These are phyloP conservation scores for Eragrostis nindensis DNA, from an alignment of 176 grass and related monocot genomes.

Conservation along the genomic window DNA sequence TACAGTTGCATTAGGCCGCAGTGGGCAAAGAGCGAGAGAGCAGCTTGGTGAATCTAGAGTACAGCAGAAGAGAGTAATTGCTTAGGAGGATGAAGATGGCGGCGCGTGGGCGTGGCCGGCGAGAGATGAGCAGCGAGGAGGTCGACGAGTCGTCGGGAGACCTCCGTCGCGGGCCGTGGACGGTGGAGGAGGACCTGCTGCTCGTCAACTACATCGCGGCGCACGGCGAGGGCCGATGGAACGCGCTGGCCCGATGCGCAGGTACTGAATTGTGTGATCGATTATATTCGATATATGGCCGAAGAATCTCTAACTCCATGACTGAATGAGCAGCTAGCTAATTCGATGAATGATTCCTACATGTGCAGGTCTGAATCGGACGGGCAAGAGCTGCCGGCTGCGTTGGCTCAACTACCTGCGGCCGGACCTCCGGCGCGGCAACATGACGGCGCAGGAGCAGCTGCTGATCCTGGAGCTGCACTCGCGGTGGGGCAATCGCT, in stretches of 20 bases:
- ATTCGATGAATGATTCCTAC: not conserved
- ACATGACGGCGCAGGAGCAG: conserved; percentile 89
- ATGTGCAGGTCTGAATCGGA: conserved; percentile 69
- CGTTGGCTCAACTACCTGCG: conserved; percentile 98
- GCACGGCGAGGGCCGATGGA: conserved; percentile 90
- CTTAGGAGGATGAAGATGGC: not conserved
- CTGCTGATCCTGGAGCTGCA: conserved; percentile 93
- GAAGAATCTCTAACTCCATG: too few species aligned
- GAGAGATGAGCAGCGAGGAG: conserved; percentile 41
- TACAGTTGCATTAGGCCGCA: not conserved
- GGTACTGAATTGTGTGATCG: too few species aligned
- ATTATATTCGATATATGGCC: too few species aligned
- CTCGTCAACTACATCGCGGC: conserved; percentile 75
- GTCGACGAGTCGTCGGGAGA: conserved; percentile 35
- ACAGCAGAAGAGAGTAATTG: too few species aligned
- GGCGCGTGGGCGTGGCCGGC: conserved; percentile 8
- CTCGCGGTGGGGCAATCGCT: conserved; percentile 92
- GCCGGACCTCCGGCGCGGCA: conserved; percentile 75
- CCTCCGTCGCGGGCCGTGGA: conserved; percentile 84
- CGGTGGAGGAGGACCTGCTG: conserved; percentile 81
- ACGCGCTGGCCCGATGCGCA: conserved; percentile 81
- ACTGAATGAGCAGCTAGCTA: too few species aligned
- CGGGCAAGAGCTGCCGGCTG: conserved; percentile 89
- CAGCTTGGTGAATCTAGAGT: too few species aligned
- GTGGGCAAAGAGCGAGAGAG: too few species aligned